These are phyloP conservation scores for Vachellia collinsii DNA, from an alignment of 306 rosid species.

Conservation along the genomic window DNA sequence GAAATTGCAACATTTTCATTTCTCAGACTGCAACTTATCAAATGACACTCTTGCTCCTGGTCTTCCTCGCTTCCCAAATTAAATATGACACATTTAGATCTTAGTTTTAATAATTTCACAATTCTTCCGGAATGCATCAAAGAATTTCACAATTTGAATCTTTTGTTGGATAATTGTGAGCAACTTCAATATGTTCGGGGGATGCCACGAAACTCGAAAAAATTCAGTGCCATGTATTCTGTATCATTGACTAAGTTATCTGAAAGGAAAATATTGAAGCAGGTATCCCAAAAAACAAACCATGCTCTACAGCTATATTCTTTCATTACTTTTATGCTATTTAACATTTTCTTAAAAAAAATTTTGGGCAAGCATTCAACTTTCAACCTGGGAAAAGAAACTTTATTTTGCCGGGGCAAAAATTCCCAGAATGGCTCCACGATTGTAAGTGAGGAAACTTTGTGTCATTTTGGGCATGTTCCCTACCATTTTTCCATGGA, in stretches of 20 bases:
- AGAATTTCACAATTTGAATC: neutral
- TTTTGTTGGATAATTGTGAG: neutral
- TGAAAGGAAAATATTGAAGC: neutral
- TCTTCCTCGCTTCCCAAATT: neutral
- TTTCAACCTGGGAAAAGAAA: neutral
- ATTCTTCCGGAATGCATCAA: slow-evolving; percentile 23
- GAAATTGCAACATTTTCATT: neutral
- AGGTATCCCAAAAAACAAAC: neutral
- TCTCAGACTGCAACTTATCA: neutral
- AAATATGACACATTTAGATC: neutral
- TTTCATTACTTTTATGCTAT: neutral
- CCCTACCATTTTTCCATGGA: neutral
- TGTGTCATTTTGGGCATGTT: neutral
- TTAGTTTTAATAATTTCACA: neutral
- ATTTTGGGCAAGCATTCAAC: neutral
- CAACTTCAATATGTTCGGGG: neutral
- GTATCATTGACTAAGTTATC: neutral
- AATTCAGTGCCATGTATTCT: neutral
- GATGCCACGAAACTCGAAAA: slow-evolving; percentile 9
- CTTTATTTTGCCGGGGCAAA: neutral
- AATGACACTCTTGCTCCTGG: neutral
- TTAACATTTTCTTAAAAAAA: neutral
- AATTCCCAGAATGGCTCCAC: neutral
- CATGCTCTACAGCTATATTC: too few species aligned
- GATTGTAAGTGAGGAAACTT: neutral